Base-by-base conservation (phyloP, 2,329 filamentous ascomycete species). In the Aspergillus puulaauensis region DNA sequence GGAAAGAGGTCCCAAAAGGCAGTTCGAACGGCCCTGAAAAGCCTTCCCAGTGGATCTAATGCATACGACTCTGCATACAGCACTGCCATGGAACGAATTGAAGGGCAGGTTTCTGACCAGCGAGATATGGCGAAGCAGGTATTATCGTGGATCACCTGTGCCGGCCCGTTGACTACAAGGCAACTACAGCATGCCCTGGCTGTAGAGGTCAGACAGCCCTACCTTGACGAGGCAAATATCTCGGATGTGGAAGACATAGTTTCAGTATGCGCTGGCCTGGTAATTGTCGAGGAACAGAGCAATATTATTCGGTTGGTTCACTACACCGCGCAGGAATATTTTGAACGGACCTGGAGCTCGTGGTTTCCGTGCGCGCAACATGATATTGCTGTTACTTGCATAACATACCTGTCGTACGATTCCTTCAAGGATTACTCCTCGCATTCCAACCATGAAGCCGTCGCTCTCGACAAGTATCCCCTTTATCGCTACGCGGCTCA, bases 161-260 rank as follows among this genome's bases (percentile, higher is more conserved):
- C 77, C 0, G 68, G 72, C 39, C 73, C 65, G 0, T 58, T 82
- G 0, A 71, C 59, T 1, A 66, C 54, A 1, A 0, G 19, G 1
- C 77, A 82, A 57, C 68, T 82, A 3, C 70, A 72, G 48, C 71
- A 81, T 58, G 78, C 78, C 0, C 68, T 82, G 9, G 77, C 74
- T 0, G 63, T 78, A 0, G 70, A 77, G 48, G 3, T 55, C 2
- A 68, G 61, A 1, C 49, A 61, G 1, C 1, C 44, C 0, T 54
- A 68, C 1, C 52, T 79, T 12, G 72, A 79, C 6, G 35, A 71
- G 53, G 69, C 75, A 0, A 74, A 75, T 23, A 33, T 80, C 1
- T 61, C 72, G 0, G 61, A 73, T 0, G 49, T 75, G 9, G 54
- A 61, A 35, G 50, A 56, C 11, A 56, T 72, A 17, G 51, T 61